A percentile compares a stretch with the other conserved stretches of the same genome.
These are phyloP conservation scores for Boletus smithii DNA, from an alignment of 1,284 basidiomycete genomes.

Conservation along the genomic window DNA sequence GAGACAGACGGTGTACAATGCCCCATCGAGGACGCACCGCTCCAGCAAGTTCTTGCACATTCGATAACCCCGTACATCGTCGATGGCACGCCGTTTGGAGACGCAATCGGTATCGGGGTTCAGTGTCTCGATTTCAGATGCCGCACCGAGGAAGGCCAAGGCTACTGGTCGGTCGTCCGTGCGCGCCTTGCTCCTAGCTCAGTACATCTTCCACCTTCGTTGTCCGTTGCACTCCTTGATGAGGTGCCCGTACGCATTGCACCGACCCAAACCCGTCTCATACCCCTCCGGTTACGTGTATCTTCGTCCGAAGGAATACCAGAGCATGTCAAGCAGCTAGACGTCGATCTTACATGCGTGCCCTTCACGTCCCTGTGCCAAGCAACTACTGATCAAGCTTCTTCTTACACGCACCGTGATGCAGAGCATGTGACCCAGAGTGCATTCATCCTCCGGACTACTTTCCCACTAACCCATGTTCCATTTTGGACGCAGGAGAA, in stretches of 20 bases:
- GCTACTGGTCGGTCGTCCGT: constrained; percentile 19
- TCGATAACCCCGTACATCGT: constrained; percentile 63
- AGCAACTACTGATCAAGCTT: neutral
- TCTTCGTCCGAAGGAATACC: constrained; percentile 28
- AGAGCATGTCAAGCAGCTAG: constrained; percentile 32
- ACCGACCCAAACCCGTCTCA: constrained; percentile 56
- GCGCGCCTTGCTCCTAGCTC: constrained; percentile 10
- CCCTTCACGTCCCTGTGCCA: constrained; percentile 6
- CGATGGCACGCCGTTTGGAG: constrained; percentile 64
- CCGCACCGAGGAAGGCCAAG: neutral
- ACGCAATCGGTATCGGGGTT: constrained; percentile 60
- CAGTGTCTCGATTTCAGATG: constrained; percentile 39
- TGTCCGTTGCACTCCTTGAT: constrained; percentile 39
- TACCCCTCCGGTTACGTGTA: constrained; percentile 51
- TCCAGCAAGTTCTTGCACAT: constrained; percentile 46
- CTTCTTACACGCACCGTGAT: neutral
- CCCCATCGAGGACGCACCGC: constrained; percentile 7
- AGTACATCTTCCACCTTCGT: constrained; percentile 7
- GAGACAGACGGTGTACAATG: neutral
- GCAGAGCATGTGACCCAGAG: neutral
- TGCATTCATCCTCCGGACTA: constrained; percentile 21
- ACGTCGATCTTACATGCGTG: constrained; percentile 36
- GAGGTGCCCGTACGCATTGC: constrained; percentile 42
- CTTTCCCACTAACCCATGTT: constrained; percentile 45
- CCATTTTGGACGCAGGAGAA: constrained; percentile 37